These are phyloP conservation scores for Diutina sp. DNA, from an alignment of 1,139 yeast genomes.

Conservation along the genomic window DNA sequence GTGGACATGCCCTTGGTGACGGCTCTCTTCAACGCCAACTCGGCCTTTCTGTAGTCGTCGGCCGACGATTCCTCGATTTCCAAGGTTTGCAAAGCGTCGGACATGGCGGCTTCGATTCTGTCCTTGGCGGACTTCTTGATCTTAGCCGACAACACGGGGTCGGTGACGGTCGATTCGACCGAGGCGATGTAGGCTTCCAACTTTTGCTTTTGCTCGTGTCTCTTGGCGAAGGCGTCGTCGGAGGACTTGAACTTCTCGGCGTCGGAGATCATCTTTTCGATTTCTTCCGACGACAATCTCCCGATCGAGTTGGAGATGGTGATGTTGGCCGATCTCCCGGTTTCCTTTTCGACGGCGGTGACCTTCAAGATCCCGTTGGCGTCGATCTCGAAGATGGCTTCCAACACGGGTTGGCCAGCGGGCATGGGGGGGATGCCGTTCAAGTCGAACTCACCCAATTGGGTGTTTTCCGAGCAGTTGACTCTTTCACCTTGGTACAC, in stretches of 20 bases:
- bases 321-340: slow-evolving; percentile 99
- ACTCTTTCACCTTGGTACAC: slow-evolving; percentile 99
- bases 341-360: slow-evolving; percentile 97
- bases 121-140: slow-evolving; percentile 97
- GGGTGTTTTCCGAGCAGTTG: slow-evolving; percentile 98
- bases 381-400: slow-evolving; percentile 98
- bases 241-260: slow-evolving; percentile 99
- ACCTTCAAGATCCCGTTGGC: slow-evolving; percentile 99
- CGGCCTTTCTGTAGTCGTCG: slow-evolving; percentile 98
- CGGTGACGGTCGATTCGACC: slow-evolving; percentile 83
- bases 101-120: slow-evolving; percentile 95
- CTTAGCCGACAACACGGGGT: slow-evolving; percentile 97
- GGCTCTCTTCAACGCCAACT: slow-evolving; percentile 97
- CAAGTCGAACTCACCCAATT: slow-evolving; percentile 98
- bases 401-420: slow-evolving; percentile 99
- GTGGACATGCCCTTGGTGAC: slow-evolving; percentile 99
- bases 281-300: slow-evolving; percentile 94
- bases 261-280: slow-evolving; percentile 96
- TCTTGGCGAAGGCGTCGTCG: slow-evolving; percentile 99
- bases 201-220: slow-evolving; percentile 99
- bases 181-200: slow-evolving; percentile 98
- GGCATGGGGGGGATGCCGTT: slow-evolving; percentile 98
- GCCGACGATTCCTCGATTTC: slow-evolving; percentile 94
- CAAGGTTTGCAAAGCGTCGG: slow-evolving; percentile 97
- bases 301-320: slow-evolving; percentile 99